These are phyloP conservation scores for Fomitopsis palustris DNA, from an alignment of 1,284 basidiomycete genomes.

Conservation along the genomic window DNA sequence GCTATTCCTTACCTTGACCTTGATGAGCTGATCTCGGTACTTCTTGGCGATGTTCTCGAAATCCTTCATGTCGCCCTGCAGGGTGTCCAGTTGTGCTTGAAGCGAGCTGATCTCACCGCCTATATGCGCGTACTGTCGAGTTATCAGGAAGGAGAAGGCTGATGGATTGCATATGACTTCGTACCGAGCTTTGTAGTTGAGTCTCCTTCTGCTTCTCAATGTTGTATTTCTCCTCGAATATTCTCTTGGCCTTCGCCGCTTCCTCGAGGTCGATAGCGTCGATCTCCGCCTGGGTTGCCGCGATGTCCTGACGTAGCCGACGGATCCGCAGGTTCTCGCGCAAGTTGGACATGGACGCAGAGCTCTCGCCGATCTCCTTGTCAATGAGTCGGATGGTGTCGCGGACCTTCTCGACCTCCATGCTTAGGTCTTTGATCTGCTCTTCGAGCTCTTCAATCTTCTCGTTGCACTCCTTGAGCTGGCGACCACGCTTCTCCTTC, in stretches of 20 bases:
- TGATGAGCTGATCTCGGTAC: constrained; percentile 89
- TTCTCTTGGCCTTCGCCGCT: constrained; percentile 74
- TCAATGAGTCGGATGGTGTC: constrained; percentile 54
- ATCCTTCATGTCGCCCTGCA: constrained; percentile 77
- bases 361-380: constrained; percentile 72
- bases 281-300: constrained; percentile 69
- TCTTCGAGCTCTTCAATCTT: constrained; percentile 59
- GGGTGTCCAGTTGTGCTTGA: constrained; percentile 62
- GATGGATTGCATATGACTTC: constrained; percentile 20
- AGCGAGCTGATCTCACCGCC: constrained; percentile 83
- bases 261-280: constrained; percentile 76
- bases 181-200: constrained; percentile 67
- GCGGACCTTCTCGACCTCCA: constrained; percentile 52
- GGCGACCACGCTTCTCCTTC: constrained; percentile 61
- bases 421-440: constrained; percentile 54
- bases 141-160: constrained; percentile 2
- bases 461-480: constrained; percentile 60
- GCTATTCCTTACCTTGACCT: constrained; percentile 72
- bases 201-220: constrained; percentile 71
- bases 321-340: constrained; percentile 85
- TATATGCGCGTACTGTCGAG: constrained; percentile 68
- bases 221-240: constrained; percentile 82
- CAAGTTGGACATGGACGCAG: constrained; percentile 69
- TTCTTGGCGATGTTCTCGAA: constrained; percentile 85
- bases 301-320: constrained; percentile 66